Evolutionary conservation across 371 early-diverging fungal species (phyloP).

Genomic region (Apophysomyces trapeziformis): DNA sequence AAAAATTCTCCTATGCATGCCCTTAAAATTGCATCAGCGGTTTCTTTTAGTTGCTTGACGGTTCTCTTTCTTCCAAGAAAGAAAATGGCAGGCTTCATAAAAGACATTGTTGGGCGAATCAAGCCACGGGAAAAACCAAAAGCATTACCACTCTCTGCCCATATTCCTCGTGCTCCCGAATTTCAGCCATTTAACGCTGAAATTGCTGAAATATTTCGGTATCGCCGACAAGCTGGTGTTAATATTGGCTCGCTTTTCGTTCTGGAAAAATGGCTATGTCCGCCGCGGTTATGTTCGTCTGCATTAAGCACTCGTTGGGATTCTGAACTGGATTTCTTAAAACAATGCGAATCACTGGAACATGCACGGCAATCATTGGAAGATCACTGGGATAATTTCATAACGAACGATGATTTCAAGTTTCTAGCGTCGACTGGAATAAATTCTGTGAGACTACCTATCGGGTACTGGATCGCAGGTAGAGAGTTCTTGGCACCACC

Average conservation of each 20-base stretch:
- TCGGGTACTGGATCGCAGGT: slow-evolving; percentile 69
- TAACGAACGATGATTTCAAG: slow-evolving; percentile 64
- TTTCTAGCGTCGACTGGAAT: slow-evolving; percentile 57
- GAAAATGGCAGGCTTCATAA: neutral
- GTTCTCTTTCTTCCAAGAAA: too few species aligned
- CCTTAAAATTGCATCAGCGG: too few species aligned
- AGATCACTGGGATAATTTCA: slow-evolving; percentile 61
- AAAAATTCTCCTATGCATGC: too few species aligned
- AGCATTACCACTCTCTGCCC: neutral
- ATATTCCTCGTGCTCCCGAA: neutral
- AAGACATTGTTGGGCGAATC: neutral
- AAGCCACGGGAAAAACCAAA: neutral
- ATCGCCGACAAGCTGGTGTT: slow-evolving; percentile 53
- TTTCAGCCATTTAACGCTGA: slow-evolving; percentile 29
- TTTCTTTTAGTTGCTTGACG: too few species aligned
- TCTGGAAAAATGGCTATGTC: slow-evolving; percentile 62
- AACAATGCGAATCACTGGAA: slow-evolving; percentile 38
- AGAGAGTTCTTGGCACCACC: slow-evolving; percentile 19
- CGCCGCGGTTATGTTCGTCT: slow-evolving; percentile 43
- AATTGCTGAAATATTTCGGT: slow-evolving; percentile 26
- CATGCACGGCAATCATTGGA: slow-evolving; percentile 48
- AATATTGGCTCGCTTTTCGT: slow-evolving; percentile 70
- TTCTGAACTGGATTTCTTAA: slow-evolving; percentile 45
- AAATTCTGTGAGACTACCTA: slow-evolving; percentile 69
- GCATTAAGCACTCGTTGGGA: slow-evolving; percentile 26